These are phyloP conservation scores for Parietaria judaica DNA, from an alignment of 306 rosid species.

Conservation along the genomic window DNA sequence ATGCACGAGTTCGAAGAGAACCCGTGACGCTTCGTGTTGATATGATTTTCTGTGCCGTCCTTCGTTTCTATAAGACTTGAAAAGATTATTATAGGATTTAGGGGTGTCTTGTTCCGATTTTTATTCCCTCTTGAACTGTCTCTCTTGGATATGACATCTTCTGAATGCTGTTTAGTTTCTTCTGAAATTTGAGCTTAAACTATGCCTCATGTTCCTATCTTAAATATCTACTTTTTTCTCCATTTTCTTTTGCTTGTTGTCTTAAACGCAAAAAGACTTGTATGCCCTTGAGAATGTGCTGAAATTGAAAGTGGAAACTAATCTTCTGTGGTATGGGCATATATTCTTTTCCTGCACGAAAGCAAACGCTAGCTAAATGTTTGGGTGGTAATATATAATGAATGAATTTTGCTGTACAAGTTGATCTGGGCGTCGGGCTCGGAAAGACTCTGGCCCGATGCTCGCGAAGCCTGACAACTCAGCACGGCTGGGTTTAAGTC, in stretches of 20 bases:
- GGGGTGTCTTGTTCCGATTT: slow-evolving; percentile 21
- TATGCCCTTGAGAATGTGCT: no score
- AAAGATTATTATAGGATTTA: slow-evolving; percentile 11
- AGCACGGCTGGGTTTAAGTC: no score
- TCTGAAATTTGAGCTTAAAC: neutral
- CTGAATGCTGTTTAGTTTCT: slow-evolving; percentile 4
- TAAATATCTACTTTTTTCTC: no score
- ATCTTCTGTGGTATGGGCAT: no score
- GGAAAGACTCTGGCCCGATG: no score
- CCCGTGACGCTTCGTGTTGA: slow-evolving; percentile 18
- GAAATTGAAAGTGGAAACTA: no score
- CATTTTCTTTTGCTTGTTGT: neutral
- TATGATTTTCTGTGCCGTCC: neutral
- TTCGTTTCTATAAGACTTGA: slow-evolving; percentile 5
- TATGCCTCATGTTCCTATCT: neutral
- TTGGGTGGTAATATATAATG: no score
- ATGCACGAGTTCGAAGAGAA: slow-evolving; percentile 57
- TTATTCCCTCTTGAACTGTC: slow-evolving; percentile 5
- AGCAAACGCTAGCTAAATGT: no score
- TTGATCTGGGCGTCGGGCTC: no score
- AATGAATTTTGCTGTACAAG: no score
- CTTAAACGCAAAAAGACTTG: neutral
- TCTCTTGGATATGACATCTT: slow-evolving; percentile 19
- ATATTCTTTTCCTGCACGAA: no score
- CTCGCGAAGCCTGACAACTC: no score